Percentiles rank a stretch among this genome's conserved stretches.
These are phyloP conservation scores for Aspergillus sp. DNA, from an alignment of 2,329 filamentous ascomycete genomes.

Conservation along the genomic window DNA sequence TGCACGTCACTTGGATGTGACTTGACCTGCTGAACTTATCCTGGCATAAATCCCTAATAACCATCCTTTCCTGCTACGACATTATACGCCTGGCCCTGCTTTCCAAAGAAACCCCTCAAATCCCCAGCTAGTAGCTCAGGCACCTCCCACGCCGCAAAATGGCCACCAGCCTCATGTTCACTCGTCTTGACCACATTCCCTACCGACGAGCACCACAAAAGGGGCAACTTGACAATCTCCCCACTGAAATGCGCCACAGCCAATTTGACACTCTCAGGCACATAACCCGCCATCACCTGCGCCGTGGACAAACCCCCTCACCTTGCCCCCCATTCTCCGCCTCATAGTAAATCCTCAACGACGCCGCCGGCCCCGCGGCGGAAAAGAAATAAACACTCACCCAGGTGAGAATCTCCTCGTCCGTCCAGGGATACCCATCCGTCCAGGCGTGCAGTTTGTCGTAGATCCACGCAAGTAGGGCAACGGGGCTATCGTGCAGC, in stretches of 20 bases:
- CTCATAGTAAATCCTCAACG: slow-evolving; percentile 70
- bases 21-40: neutral
- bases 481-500: slow-evolving; percentile 65
- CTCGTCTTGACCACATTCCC: slow-evolving; percentile 49
- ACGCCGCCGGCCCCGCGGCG: slow-evolving; percentile 63
- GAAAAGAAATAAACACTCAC: slow-evolving; percentile 69
- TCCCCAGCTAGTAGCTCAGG: slow-evolving; percentile 44
- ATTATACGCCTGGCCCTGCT: slow-evolving; percentile 31
- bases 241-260: slow-evolving; percentile 49
- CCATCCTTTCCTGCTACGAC: slow-evolving; percentile 30
- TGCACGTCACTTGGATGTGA: too few species aligned
- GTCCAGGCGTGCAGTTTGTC: slow-evolving; percentile 78
- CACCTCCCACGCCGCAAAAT: slow-evolving; percentile 51
- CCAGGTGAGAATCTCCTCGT: slow-evolving; percentile 74
- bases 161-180: slow-evolving; percentile 43
- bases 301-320: slow-evolving; percentile 9
- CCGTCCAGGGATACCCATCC: slow-evolving; percentile 66
- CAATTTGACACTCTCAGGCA: slow-evolving; percentile 44
- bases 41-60: slow-evolving; percentile 14
- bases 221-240: slow-evolving; percentile 48
- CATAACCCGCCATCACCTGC: slow-evolving; percentile 34
- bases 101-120: slow-evolving; percentile 46
- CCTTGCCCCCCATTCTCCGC: slow-evolving; percentile 22
- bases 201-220: slow-evolving; percentile 46
- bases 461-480: slow-evolving; percentile 71